These are phyloP conservation scores for Rhododendron molle DNA, from an alignment of 148 eudicot genomes.

Conservation along the genomic window DNA sequence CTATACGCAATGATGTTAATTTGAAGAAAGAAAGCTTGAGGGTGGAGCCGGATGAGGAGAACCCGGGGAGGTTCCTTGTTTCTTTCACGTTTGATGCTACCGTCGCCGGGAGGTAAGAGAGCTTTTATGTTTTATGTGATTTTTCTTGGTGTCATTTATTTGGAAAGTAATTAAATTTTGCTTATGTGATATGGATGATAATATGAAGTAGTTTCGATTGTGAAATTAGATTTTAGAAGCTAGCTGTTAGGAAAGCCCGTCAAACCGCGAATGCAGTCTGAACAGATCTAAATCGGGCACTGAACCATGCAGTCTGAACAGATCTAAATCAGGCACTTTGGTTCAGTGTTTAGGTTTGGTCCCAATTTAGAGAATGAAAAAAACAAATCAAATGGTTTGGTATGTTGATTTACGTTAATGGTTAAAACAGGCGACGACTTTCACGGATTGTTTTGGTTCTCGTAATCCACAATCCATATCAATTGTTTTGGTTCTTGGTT, in stretches of 20 bases:
- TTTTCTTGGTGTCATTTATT: not conserved
- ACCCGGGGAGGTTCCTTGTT: slow-evolving; percentile 78
- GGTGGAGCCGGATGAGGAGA: slow-evolving; percentile 66
- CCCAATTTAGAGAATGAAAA: not conserved
- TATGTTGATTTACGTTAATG: not conserved
- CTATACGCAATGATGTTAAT: slow-evolving; percentile 83
- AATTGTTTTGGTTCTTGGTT: not conserved
- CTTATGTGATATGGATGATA: not conserved
- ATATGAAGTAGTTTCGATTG: not conserved
- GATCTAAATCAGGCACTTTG: not conserved
- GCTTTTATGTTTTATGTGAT: not conserved
- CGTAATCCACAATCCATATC: not conserved
- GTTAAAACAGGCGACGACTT: not conserved
- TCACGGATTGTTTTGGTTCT: not conserved
- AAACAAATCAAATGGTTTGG: not conserved
- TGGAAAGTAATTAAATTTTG: not conserved
- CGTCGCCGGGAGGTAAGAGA: slow-evolving; percentile 71
- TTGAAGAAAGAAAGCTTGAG: slow-evolving; percentile 83
- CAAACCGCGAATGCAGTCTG: not conserved
- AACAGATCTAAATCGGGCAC: not conserved
- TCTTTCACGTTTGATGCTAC: slow-evolving; percentile 87
- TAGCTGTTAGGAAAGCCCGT: not conserved
- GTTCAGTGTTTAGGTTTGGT: not conserved
- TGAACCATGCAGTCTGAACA: not conserved
- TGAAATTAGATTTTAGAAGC: not conserved